phyloP scores from a whole-genome alignment of 1,284 basidiomycete species.

The Grifola frondosa region DNA sequence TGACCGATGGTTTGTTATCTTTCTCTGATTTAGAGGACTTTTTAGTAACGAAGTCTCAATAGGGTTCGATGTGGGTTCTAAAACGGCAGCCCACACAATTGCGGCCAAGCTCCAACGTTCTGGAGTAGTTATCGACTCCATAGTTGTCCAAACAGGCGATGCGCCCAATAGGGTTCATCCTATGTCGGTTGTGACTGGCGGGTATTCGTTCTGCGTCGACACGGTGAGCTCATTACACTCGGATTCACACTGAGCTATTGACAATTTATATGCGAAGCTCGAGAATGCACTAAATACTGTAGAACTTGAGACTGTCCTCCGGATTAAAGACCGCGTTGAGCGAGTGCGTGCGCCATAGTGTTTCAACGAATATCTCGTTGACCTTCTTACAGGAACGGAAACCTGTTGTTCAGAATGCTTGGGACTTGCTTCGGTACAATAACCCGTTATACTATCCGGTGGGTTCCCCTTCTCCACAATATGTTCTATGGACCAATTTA shows the following conservation, averaged over 20 bases:
- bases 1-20: constrained; percentile 9
- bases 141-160: constrained; percentile 4
- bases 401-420: not conserved
- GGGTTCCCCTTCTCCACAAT: not conserved
- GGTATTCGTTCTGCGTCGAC: constrained; percentile 7
- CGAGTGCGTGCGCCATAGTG: not conserved
- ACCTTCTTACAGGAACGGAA: not conserved
- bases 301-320: constrained; percentile 10
- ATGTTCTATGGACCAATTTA: not conserved
- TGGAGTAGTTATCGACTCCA: constrained; percentile 6
- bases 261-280: not conserved
- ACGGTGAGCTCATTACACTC: not conserved
- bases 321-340: constrained; percentile 6
- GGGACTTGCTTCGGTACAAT: not conserved
- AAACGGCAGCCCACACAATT: not conserved
- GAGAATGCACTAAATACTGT: constrained; percentile 13
- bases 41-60: too few relatives aligned
- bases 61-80: constrained; percentile 9
- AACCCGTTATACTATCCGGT: not conserved
- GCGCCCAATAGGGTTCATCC: constrained; percentile 4
- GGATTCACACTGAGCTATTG: not conserved
- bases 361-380: not conserved
- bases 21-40: too few relatives aligned
- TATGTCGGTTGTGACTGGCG: constrained; percentile 5
- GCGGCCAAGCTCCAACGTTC: constrained; percentile 6